Conservation (phyloP, 1,284 basidiomycete genomes). For the Rugosomyces carneus region DNA sequence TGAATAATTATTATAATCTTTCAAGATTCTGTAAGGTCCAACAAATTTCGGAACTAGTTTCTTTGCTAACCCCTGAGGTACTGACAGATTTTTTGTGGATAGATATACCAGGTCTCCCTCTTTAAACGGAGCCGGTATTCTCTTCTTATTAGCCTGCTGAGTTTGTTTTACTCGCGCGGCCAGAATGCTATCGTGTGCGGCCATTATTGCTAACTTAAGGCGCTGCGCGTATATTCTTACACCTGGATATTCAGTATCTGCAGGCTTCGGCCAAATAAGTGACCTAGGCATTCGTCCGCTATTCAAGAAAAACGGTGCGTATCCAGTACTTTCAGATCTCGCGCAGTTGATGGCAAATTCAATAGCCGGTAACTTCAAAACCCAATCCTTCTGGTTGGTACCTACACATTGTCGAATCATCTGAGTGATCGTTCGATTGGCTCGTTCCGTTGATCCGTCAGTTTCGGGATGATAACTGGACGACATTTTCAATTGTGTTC, state of each 20-base stretch:
- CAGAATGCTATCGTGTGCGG: constrained; percentile 28
- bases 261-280: constrained; percentile 23
- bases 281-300: constrained; percentile 20
- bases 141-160: not conserved
- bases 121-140: not conserved
- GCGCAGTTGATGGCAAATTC: constrained; percentile 27
- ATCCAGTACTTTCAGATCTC: no score
- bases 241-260: not conserved
- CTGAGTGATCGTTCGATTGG: constrained; percentile 32
- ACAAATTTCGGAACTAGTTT: constrained; percentile 11
- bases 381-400: constrained; percentile 34
- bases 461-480: constrained; percentile 39
- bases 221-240: no score
- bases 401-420: constrained; percentile 30
- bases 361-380: constrained; percentile 27
- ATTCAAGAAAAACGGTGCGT: constrained; percentile 18
- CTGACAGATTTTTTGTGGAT: not conserved
- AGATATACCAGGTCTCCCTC: not conserved
- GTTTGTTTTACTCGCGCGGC: not conserved
- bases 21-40: constrained; percentile 10
- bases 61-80: not conserved
- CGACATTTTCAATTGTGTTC: constrained; percentile 30
- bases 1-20: no score
- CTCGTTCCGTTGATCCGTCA: constrained; percentile 29
- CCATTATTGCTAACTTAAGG: constrained; percentile 18